Base-by-base conservation (phyloP, 2,329 filamentous ascomycete species). In the Alternaria metachromatica region DNA sequence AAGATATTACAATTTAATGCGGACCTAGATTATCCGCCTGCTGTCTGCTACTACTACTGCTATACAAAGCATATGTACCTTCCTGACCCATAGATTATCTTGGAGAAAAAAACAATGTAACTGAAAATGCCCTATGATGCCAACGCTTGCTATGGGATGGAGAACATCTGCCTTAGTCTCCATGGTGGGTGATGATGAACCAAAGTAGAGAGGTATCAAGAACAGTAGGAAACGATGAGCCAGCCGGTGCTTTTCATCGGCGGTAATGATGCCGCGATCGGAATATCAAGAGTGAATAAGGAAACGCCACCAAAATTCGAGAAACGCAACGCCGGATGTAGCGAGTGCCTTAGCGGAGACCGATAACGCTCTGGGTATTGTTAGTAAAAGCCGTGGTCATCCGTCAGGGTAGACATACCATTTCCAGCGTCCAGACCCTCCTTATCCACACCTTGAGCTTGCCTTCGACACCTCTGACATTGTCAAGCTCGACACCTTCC, bases 391-490 rank as follows among this genome's bases (percentile, higher is more conserved):
- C 6, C 12, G 18, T 28, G 15, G 13, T 12, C 15, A 6, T 37
- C 5, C 5, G 28, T 53, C n/a, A 21, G 25, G 37, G 45, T 62
- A 41, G 23, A 61, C 68, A 28, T 80, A 90, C 88, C 88, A 99
- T 99, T 85, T 99, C 96, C 63, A 99, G 86, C 63, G 96, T 99
- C 96, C 96, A 99, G 63, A 99, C 96, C 74, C 96, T 88, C 76
- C 96, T 87, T 79, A 99, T 98, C 96, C 96, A 99, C 62, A 99
- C 94, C 83, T 99, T 99, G 71, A 99, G 86, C 79, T 90, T 93
- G 56, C 94, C 95, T 55, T 97, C 89, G 8, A 98, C 91, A 13
- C 96, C 96, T 55, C 96, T 93, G 12, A 99, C 92, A 69, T 92
- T 87, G 18, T 96, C 89, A 48, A 99, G 85, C 80, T 98, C 94